Evolutionary conservation across 345 rosid species (phyloP).

Genomic region (Bruguiera gymnorhiza): DNA sequence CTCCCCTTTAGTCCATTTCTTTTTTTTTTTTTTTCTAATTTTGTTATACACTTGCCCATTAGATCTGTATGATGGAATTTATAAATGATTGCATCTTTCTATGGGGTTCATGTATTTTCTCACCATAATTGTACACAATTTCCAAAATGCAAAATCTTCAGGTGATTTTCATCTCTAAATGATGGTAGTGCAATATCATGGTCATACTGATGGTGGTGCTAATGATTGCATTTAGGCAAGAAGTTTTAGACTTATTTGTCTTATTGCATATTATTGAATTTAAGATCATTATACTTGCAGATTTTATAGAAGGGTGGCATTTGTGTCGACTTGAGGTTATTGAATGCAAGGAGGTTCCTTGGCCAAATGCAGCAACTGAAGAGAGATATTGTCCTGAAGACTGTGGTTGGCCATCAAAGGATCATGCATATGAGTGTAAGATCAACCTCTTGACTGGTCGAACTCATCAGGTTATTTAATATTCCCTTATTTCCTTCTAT

Average conservation of each 20-base stretch:
- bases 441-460: constrained; percentile 89
- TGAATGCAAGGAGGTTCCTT: constrained; percentile 73
- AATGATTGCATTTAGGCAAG: background rate
- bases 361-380: constrained; percentile 62
- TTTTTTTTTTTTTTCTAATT: too few relatives aligned
- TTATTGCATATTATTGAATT: constrained; percentile 8
- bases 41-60: background rate
- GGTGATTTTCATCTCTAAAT: background rate
- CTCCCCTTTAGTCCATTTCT: too few relatives aligned
- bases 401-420: constrained; percentile 60
- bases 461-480: constrained; percentile 75
- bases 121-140: background rate
- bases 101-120: background rate
- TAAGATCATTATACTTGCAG: constrained; percentile 35
- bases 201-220: background rate
- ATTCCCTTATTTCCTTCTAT: background rate
- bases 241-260: background rate
- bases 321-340: constrained; percentile 82
- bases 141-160: background rate
- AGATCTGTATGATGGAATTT: background rate
- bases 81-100: background rate
- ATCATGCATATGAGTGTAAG: constrained; percentile 75
- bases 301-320: constrained; percentile 62
- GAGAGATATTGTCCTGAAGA: constrained; percentile 52
- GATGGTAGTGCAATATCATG: background rate